Evolutionary conservation across 1,284 basidiomycete genomes (phyloP), one percentile per base, ranked within the genome.

Genomic region (Blastosporella zonata): DNA sequence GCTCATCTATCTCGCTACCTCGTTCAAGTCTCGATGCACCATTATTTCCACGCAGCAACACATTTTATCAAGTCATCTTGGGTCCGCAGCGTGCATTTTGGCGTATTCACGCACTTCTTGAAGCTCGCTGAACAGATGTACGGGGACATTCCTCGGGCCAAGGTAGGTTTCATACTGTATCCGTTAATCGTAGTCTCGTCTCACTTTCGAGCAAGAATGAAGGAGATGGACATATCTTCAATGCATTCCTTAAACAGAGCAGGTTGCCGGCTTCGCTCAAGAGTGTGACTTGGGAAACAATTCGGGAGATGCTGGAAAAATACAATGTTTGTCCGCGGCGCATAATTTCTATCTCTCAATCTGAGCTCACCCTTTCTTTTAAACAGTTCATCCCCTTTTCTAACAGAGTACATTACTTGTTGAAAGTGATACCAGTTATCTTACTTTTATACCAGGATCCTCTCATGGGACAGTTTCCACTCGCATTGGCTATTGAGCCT

Each of bases 1-100:
- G 86, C 84, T 46, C 84, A 85, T 60, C 64, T 88, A 55, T 89
- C 86, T 54, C 78, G 86, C 51, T 89, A 89, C 66, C 74, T 89
- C 48, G 73, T 82, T 36, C 87, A 89, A 65, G 75, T 84, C 47
- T 81, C 86, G 42, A 80, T 85, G 46, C 84, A 87, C 51, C 86
- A 89, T 60, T 87, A 81, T 61, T 88, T 86, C 62, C 78, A 81
- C 55, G 78, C 82, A 1, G 77, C 80, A 55, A 70, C 79, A 21
- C 82, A 84, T 53, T 89, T 87, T 57, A 77, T 88, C 64, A 87
- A 87, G 66, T 76, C 78, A 1, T 69, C 70, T 20, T 89, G 86
- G 86, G 82, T 82, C 53, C 78, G 84, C 59, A 77, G 72, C 27
- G 71, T 88, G 46, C 68, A 79, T 3, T 67, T 85, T 31, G 60